Conservation (phyloP, 164 flowering plant genomes). For the Magnolia sinica region DNA sequence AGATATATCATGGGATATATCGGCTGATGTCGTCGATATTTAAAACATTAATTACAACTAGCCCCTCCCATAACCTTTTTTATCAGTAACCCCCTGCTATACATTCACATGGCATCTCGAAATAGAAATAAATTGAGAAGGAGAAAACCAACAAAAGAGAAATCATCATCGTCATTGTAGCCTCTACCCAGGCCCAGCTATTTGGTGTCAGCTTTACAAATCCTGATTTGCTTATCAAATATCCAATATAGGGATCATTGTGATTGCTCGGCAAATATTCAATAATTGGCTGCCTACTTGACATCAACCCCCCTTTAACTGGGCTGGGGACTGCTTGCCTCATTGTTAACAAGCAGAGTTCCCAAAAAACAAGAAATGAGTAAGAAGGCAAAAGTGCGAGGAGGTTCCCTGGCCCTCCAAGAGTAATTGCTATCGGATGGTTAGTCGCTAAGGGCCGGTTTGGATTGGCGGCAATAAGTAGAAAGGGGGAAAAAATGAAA, state of each 20-base stretch:
- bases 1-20: no score
- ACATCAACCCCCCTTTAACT: no score
- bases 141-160: neutral
- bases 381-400: neutral
- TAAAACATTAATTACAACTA: no score
- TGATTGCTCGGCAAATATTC: neutral
- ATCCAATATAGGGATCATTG: neutral
- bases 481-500: no score
- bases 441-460: no score
- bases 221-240: neutral
- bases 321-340: neutral
- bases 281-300: no score
- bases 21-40: no score
- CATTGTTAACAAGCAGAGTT: neutral
- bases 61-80: no score
- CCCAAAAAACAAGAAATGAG: neutral
- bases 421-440: neutral
- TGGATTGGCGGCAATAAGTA: no score
- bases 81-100: no score
- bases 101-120: neutral
- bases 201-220: neutral
- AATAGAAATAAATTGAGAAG: neutral
- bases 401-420: neutral
- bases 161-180: neutral
- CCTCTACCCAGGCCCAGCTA: neutral